Conservation (phyloP, 352 stramenopile species). For the Phytophthora europaea region DNA sequence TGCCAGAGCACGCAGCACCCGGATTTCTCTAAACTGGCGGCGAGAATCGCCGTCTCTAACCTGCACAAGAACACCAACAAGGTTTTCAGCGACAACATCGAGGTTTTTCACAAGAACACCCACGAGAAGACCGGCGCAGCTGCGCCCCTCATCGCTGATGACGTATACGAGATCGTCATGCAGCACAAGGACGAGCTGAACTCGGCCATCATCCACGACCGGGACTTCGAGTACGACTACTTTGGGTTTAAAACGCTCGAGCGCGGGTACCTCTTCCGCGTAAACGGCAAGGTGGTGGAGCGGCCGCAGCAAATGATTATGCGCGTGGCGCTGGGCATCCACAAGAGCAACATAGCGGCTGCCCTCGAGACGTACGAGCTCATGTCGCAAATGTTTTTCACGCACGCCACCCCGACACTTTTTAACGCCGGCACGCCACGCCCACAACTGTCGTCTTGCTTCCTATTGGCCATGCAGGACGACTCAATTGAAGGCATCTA, state of each 20-base stretch:
- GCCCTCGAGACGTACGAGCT: constrained; percentile 99
- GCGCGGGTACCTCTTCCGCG: constrained; percentile 97
- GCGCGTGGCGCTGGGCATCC: constrained; percentile 98
- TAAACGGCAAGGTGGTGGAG: constrained; percentile 96
- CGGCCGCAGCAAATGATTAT: constrained; percentile 99
- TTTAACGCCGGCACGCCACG: constrained; percentile 99
- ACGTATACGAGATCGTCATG: constrained; percentile 97
- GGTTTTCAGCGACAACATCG: constrained; percentile 95
- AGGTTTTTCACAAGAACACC: constrained; percentile 95
- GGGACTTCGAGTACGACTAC: constrained; percentile 98
- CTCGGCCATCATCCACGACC: constrained; percentile 97
- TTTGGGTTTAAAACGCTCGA: constrained; percentile 98
- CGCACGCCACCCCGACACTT: constrained; percentile 99
- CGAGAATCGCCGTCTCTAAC: constrained; percentile 99
- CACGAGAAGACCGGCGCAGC: constrained; percentile 96
- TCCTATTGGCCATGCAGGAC: constrained; percentile 98
- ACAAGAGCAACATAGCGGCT: constrained; percentile 95
- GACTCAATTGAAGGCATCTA: constrained; percentile 99
- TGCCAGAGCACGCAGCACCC: constrained; percentile 98
- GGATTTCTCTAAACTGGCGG: constrained; percentile 98
- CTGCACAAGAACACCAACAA: constrained; percentile 99
- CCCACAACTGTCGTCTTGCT: constrained; percentile 99
- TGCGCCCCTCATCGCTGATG: constrained; percentile 95
- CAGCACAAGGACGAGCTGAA: constrained; percentile 97
- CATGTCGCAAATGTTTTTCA: constrained; percentile 98